A percentile compares a stretch with the other conserved stretches of the same genome.
These are phyloP conservation scores for Cercospora zeina DNA, from an alignment of 2,329 filamentous ascomycete genomes.

Conservation along the genomic window DNA sequence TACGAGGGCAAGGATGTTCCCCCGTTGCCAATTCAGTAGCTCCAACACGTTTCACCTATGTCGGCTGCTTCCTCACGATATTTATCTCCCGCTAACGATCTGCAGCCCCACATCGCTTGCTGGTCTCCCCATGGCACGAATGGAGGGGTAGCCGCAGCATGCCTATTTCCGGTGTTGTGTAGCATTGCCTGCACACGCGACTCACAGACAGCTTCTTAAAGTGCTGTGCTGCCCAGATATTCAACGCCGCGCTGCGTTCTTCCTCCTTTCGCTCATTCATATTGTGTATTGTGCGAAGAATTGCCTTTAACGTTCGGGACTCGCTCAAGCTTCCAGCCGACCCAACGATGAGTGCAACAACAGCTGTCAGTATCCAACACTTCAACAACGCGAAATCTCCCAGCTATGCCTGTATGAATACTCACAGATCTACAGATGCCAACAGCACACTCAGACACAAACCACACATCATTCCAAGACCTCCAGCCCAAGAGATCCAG, in stretches of 20 bases:
- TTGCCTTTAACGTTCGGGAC: background rate
- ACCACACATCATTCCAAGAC: background rate
- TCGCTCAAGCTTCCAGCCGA: background rate
- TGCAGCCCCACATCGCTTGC: slow-evolving; percentile 2
- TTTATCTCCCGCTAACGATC: background rate
- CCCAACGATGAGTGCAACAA: background rate
- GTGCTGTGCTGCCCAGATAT: background rate
- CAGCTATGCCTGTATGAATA: background rate
- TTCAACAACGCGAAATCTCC: background rate
- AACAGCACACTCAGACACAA: background rate
- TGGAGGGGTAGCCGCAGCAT: slow-evolving; percentile 8
- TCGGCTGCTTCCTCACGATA: background rate
- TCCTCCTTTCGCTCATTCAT: background rate
- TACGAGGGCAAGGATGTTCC: background rate
- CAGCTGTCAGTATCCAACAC: background rate
- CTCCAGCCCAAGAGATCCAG: background rate
- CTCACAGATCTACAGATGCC: background rate
- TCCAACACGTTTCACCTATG: background rate
- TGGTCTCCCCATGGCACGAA: slow-evolving; percentile 7
- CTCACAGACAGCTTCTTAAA: slow-evolving; percentile 6
- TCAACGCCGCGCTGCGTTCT: background rate
- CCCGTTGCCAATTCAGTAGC: background rate
- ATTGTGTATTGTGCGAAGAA: background rate
- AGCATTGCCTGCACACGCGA: slow-evolving; percentile 6
- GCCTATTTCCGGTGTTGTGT: background rate